Conservation (phyloP, 192 early-diverging fungal species). For the Linnemannia hyalina region DNA sequence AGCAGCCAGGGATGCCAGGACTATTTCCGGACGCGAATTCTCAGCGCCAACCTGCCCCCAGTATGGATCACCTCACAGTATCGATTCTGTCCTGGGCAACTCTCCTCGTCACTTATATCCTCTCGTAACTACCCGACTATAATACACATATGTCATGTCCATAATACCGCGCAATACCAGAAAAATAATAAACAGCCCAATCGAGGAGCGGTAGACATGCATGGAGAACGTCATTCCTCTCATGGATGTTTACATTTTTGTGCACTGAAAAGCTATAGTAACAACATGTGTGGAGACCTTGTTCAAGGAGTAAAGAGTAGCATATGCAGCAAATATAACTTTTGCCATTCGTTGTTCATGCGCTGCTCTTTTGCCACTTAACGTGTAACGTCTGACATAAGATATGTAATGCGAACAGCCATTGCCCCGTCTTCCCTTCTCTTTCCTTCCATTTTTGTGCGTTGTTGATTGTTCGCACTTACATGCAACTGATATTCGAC, state of each 20-base stretch:
- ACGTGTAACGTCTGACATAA: neutral
- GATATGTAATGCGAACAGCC: too few relatives aligned
- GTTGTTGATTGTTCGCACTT: too few relatives aligned
- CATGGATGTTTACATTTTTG: too few relatives aligned
- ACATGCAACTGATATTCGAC: too few relatives aligned
- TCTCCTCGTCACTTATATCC: constrained; percentile 30
- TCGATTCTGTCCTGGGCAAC: constrained; percentile 48
- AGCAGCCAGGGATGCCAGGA: constrained; percentile 18
- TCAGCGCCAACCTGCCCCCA: neutral
- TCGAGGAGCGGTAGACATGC: neutral
- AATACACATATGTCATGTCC: neutral
- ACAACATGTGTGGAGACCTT: too few relatives aligned
- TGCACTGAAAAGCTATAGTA: too few relatives aligned
- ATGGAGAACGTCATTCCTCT: too few relatives aligned
- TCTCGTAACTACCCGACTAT: constrained; percentile 12
- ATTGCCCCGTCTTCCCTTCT: too few relatives aligned
- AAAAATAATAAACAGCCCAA: neutral
- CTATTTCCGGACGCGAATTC: neutral
- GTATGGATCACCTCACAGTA: constrained; percentile 18
- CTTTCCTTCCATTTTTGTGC: too few relatives aligned
- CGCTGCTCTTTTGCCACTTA: neutral
- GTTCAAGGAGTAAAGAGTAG: too few relatives aligned
- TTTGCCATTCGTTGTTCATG: neutral
- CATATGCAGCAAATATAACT: neutral
- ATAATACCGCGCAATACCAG: neutral